Evolutionary conservation across 2,329 filamentous ascomycete genomes (phyloP).

Genomic region (Epicoccum sorghinum): DNA sequence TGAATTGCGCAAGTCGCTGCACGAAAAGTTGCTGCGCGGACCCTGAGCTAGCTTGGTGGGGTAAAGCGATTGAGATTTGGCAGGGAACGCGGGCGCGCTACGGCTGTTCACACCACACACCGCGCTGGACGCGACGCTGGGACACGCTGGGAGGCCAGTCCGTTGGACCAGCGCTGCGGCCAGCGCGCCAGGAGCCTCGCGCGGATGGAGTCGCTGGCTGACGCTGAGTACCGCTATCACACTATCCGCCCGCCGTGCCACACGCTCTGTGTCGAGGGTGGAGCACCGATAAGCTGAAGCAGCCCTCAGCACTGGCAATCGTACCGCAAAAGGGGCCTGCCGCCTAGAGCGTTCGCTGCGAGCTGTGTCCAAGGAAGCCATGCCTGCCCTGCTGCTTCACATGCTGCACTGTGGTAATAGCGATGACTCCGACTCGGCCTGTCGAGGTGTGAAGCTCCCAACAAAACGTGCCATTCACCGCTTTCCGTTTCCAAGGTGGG

Average conservation of each 20-base stretch:
- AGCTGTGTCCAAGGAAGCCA: background rate
- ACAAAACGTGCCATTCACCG: constrained; percentile 18
- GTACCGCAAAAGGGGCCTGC: background rate
- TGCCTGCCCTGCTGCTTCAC: constrained; percentile 3
- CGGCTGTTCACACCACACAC: constrained; percentile 1
- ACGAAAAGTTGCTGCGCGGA: constrained; percentile 15
- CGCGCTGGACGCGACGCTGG: background rate
- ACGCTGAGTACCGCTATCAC: background rate
- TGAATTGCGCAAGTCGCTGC: constrained; percentile 12
- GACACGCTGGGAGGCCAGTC: background rate
- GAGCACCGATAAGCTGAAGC: constrained; percentile 13
- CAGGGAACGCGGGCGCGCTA: constrained; percentile 12
- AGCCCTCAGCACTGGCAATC: background rate
- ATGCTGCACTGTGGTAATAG: constrained; percentile 9
- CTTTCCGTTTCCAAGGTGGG: constrained; percentile 2
- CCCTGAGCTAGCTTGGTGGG: constrained; percentile 13
- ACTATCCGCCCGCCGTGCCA: constrained; percentile 10
- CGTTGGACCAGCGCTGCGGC: background rate
- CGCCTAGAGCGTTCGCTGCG: constrained; percentile 5
- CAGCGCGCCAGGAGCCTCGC: background rate
- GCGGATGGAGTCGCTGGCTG: background rate
- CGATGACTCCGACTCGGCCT: constrained; percentile 9
- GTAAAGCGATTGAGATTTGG: constrained; percentile 7
- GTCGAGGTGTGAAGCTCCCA: constrained; percentile 10
- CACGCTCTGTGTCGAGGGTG: constrained; percentile 9